Conservation (phyloP, 1,284 basidiomycete genomes). For the Exobasidium rhododendri region DNA sequence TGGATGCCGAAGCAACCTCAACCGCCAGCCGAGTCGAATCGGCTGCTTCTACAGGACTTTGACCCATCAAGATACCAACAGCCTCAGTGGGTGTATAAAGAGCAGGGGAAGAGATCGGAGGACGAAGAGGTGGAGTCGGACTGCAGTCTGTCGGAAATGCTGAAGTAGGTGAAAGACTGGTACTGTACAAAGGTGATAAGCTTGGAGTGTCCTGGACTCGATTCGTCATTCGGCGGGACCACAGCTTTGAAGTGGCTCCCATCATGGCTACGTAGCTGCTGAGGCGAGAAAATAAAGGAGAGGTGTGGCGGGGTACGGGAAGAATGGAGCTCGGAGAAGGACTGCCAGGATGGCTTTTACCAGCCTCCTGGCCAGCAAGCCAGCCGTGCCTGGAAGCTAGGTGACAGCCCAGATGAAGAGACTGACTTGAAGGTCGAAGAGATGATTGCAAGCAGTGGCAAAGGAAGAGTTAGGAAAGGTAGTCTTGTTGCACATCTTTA, state of each 20-base stretch:
- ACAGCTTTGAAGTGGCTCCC: not conserved
- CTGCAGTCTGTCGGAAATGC: not conserved
- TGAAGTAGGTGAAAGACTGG: not conserved
- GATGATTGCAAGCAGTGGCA: not conserved
- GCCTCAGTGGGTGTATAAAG: conserved; percentile 1
- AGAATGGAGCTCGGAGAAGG: not conserved
- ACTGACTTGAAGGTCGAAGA: not conserved
- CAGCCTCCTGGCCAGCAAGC: not conserved
- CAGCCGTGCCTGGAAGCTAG: conserved; percentile 1
- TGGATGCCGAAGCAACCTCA: not conserved
- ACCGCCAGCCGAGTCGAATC: not conserved
- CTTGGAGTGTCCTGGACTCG: not conserved
- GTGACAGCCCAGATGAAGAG: too few species aligned
- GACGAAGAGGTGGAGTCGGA: not conserved
- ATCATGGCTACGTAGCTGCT: not conserved
- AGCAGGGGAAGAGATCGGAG: not conserved
- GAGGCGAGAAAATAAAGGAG: not conserved
- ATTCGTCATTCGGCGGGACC: conserved; percentile 3
- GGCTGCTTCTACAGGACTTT: not conserved
- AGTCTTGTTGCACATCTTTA: too few species aligned
- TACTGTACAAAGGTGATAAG: not conserved
- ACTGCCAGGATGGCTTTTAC: not conserved
- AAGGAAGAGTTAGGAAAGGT: too few species aligned
- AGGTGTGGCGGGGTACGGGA: not conserved
- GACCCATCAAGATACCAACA: conserved; percentile 1